A percentile compares a stretch with the other conserved stretches of the same genome.
phyloP scores from a whole-genome alignment of 345 rosid genomes.

The Gossypium ekmanianum region DNA sequence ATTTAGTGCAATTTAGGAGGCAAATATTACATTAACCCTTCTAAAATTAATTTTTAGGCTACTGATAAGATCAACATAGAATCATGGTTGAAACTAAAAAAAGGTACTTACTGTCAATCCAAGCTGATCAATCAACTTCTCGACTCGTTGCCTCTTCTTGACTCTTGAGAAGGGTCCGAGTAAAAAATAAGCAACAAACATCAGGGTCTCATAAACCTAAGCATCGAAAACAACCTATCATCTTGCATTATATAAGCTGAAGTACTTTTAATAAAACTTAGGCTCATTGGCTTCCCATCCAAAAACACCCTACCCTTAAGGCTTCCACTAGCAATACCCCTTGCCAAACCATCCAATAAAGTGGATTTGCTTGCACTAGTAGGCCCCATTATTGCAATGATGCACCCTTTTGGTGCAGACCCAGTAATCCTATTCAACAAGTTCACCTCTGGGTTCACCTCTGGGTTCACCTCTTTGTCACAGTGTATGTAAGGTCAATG shows the following conservation, averaged over 20 bases:
- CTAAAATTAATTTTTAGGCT: too few species aligned
- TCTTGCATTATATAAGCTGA: constrained; percentile 73
- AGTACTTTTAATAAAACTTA: constrained; percentile 55
- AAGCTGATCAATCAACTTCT: constrained; percentile 48
- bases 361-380: constrained; percentile 72
- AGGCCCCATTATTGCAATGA: constrained; percentile 66
- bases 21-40: too few species aligned
- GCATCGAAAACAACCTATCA: constrained; percentile 57
- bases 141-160: constrained; percentile 50
- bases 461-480: constrained; percentile 24
- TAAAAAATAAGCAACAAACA: constrained; percentile 67
- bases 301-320: constrained; percentile 50
- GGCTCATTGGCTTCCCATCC: constrained; percentile 43
- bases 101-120: constrained; percentile 35
- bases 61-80: not conserved
- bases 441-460: constrained; percentile 43
- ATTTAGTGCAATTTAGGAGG: too few species aligned
- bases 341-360: constrained; percentile 47
- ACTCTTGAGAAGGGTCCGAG: constrained; percentile 33
- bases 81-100: not conserved
- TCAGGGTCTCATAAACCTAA: constrained; percentile 61
- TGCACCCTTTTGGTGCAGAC: constrained; percentile 55
- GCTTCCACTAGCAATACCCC: constrained; percentile 59
- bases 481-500: constrained; percentile 47
- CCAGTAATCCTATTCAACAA: constrained; percentile 53